Percentiles rank a stretch among this genome's conserved stretches.
Evolutionary conservation across 176 grass and related monocot genomes (phyloP).

Genomic region (Triticum aestivum): DNA sequence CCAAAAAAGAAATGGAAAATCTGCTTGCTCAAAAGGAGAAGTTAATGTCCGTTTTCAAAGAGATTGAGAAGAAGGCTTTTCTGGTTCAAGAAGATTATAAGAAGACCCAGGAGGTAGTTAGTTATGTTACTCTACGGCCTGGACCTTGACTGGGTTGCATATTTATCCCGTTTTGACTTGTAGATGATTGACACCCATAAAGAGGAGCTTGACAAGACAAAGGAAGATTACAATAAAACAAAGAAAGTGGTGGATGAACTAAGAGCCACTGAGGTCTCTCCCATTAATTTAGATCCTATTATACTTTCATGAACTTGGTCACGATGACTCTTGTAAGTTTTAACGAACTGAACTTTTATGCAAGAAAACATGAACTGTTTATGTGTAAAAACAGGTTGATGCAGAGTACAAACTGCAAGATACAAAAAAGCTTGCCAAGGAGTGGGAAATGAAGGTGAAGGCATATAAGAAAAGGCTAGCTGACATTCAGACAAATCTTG

Average conservation of each 20-base stretch:
- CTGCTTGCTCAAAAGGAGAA: constrained; percentile 58
- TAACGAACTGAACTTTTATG: neutral
- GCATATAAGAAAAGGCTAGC: constrained; percentile 71
- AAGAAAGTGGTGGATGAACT: constrained; percentile 89
- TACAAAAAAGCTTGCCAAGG: constrained; percentile 65
- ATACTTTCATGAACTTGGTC: constrained; percentile 17
- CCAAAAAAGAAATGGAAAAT: constrained; percentile 67
- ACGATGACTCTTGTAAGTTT: neutral
- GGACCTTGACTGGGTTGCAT: neutral
- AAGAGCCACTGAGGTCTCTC: constrained; percentile 67
- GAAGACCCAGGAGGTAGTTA: constrained; percentile 78
- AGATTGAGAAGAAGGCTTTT: constrained; percentile 78
- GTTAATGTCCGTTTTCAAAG: constrained; percentile 60
- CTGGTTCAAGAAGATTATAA: constrained; percentile 86
- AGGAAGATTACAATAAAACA: constrained; percentile 73
- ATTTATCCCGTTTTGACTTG: constrained; percentile 25
- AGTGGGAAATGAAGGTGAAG: constrained; percentile 83
- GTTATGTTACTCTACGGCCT: constrained; percentile 22
- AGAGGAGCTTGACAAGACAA: constrained; percentile 78
- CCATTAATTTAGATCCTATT: constrained; percentile 1
- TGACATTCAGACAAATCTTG: constrained; percentile 65
- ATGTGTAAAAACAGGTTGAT: constrained; percentile 60
- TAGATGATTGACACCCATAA: constrained; percentile 86
- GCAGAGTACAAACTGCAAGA: constrained; percentile 84
- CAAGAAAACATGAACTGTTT: neutral